Percentiles rank a stretch among this genome's conserved stretches.
Conservation (phyloP, 257 asterid species). For the Haberlea rhodopensis region DNA sequence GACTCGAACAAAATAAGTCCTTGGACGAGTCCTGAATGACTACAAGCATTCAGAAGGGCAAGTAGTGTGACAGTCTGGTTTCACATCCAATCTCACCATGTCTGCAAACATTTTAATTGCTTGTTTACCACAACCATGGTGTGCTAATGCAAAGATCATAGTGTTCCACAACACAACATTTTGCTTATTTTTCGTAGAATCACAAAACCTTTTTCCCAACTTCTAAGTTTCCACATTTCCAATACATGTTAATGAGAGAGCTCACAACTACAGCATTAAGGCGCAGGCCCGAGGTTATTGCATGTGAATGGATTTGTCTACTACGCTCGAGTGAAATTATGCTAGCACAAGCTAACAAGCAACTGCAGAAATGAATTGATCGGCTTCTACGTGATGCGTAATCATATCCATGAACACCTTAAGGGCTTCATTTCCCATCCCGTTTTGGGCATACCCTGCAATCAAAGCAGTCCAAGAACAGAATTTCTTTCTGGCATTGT, state of each 20-base stretch:
- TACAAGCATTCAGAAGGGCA: slow-evolving; percentile 60
- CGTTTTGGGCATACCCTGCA: slow-evolving; percentile 55
- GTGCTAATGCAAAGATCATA: slow-evolving; percentile 59
- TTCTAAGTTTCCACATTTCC: slow-evolving; percentile 60
- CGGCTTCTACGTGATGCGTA: slow-evolving; percentile 41
- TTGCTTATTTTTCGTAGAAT: slow-evolving; percentile 34
- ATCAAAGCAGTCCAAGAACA: slow-evolving; percentile 74
- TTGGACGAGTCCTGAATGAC: slow-evolving; percentile 50
- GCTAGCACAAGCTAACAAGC: slow-evolving; percentile 65
- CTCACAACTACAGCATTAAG: slow-evolving; percentile 56
- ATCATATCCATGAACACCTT: slow-evolving; percentile 48
- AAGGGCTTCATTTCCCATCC: slow-evolving; percentile 47
- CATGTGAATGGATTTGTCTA: slow-evolving; percentile 60
- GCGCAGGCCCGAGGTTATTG: slow-evolving; percentile 44
- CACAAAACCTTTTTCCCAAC: slow-evolving; percentile 48
- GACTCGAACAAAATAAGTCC: slow-evolving; percentile 50
- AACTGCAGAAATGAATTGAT: slow-evolving; percentile 59
- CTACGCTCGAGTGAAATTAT: slow-evolving; percentile 43
- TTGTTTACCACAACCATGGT: slow-evolving; percentile 56
- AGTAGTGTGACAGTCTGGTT: slow-evolving; percentile 58
- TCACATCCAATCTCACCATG: slow-evolving; percentile 54
- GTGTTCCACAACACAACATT: slow-evolving; percentile 66
- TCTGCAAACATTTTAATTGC: slow-evolving; percentile 42
- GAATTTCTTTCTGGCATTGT: slow-evolving; percentile 57
- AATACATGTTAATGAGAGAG: slow-evolving; percentile 71